These are phyloP conservation scores for Telopea speciosissima DNA, from an alignment of 177 flowering plant genomes.

Conservation along the genomic window DNA sequence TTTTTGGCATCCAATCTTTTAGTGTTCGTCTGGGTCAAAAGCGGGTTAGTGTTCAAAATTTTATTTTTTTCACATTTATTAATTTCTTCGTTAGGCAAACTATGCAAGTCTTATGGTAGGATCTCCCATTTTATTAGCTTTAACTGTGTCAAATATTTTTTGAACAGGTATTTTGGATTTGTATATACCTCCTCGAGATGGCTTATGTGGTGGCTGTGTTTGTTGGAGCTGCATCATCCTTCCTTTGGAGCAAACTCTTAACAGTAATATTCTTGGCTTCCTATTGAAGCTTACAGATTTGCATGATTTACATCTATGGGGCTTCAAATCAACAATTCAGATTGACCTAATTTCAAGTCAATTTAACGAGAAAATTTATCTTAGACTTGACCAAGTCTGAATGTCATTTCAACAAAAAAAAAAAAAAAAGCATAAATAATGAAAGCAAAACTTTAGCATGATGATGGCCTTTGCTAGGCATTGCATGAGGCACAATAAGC, in stretches of 20 bases:
- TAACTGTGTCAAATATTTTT: neutral
- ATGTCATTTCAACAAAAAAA: no score
- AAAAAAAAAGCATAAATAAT: no score
- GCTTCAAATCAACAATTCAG: neutral
- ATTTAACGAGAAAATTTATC: neutral
- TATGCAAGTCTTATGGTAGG: neutral
- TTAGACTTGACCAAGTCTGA: neutral
- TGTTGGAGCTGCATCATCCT: constrained; percentile 62
- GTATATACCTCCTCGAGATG: constrained; percentile 72
- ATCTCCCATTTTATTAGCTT: neutral
- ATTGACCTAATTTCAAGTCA: neutral
- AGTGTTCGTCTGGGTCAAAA: constrained; percentile 84
- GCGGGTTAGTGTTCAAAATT: constrained; percentile 46
- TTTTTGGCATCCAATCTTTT: constrained; percentile 81
- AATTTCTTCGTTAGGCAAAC: neutral
- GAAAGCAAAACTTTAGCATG: no score
- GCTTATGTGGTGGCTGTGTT: constrained; percentile 73
- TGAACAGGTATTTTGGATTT: constrained; percentile 91
- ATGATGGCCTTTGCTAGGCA: no score
- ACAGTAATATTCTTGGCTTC: constrained; percentile 41
- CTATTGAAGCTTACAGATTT: neutral
- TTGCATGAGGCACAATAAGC: no score
- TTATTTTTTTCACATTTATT: neutral
- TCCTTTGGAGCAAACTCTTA: constrained; percentile 64
- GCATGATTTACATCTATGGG: neutral